Conservation (phyloP, 2,329 filamentous ascomycete genomes). For the Fusarium verticillioides region DNA sequence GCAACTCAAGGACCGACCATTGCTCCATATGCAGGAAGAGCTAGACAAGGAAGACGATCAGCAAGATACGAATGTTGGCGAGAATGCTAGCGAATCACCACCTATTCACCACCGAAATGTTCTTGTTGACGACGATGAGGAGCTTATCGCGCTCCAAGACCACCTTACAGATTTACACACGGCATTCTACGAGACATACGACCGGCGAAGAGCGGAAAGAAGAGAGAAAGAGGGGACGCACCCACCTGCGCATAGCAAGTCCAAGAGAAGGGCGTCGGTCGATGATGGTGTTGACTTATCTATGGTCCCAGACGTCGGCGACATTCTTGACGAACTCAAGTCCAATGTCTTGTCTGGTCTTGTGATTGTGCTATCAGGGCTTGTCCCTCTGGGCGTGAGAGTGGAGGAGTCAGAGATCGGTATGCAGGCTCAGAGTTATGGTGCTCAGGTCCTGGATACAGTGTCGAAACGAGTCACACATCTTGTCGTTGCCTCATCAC, state of each 20-base stretch:
- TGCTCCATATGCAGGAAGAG: constrained; percentile 92
- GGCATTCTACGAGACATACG: constrained; percentile 86
- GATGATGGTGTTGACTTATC: constrained; percentile 58
- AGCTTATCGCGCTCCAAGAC: constrained; percentile 80
- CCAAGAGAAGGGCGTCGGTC: constrained; percentile 46
- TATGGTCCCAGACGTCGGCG: constrained; percentile 83
- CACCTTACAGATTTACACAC: constrained; percentile 81
- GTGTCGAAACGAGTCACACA: constrained; percentile 76
- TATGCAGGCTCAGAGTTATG: constrained; percentile 87
- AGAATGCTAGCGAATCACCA: constrained; percentile 43
- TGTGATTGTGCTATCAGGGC: constrained; percentile 87
- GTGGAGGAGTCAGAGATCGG: constrained; percentile 86
- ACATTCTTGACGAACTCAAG: constrained; percentile 87
- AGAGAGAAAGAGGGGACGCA: constrained; percentile 51
- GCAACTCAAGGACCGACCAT: constrained; percentile 86
- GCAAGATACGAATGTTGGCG: constrained; percentile 41
- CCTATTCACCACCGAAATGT: constrained; percentile 69
- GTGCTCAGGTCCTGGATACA: constrained; percentile 70
- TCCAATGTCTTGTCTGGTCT: constrained; percentile 77
- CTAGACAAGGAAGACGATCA: constrained; percentile 80
- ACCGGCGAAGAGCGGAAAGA: constrained; percentile 60
- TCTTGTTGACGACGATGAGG: constrained; percentile 87
- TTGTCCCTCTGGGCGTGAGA: constrained; percentile 84
- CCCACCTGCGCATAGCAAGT: constrained; percentile 48
- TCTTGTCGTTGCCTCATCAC: constrained; percentile 75